Base-by-base conservation (phyloP, 108 stramenopile genomes). In the Schizochytrium sp. region DNA sequence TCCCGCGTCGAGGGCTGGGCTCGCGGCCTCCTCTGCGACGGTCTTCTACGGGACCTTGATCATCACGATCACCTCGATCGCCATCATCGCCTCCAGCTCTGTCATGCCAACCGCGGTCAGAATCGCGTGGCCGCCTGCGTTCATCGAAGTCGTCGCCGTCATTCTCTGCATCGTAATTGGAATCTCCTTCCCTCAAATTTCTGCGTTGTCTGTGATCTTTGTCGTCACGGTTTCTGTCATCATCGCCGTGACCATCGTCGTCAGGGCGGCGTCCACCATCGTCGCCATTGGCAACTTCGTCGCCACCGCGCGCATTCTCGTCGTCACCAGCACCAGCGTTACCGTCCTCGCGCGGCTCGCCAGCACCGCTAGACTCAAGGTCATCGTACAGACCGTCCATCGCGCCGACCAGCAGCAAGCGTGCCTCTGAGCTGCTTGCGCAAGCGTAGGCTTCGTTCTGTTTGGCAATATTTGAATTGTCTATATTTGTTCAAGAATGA, bases 351-450 rank as follows among this genome's bases (percentile, higher is more conserved):
- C 61, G 58, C 72, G 72, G 72, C 46, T 73, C 44, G 45, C 10
- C 72, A n/a, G 12, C 72, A n/a, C 44, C 72, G 44, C 44, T 42
- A n/a, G 12, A 38, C 12, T 1, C 72, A n/a, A n/a, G 0, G 28
- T 72, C 72, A n/a, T 72, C 72, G 58, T 91, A 91, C 2, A 89
- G 58, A 42, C 72, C 53, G 53, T 89, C 87, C n/a, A 88, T 58
- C 57, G 87, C 13, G 44, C 49, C 53, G 3, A 88, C 88, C 57
- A 59, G 72, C 57, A 88, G 88, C 61, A 90, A 89, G 56, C 56
- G 92, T 46, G 57, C 50, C 46, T 61, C 60, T 13, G 41, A 19
- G 64, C 15, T 72, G 47, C 49, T 44, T 45, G 59, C 88, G 1
- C 44, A 60, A 38, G 50, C 88, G 7, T 49, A 44, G 38, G 38